Conservation (phyloP, 2,329 filamentous ascomycete genomes). For the Fusarium nurragi region DNA sequence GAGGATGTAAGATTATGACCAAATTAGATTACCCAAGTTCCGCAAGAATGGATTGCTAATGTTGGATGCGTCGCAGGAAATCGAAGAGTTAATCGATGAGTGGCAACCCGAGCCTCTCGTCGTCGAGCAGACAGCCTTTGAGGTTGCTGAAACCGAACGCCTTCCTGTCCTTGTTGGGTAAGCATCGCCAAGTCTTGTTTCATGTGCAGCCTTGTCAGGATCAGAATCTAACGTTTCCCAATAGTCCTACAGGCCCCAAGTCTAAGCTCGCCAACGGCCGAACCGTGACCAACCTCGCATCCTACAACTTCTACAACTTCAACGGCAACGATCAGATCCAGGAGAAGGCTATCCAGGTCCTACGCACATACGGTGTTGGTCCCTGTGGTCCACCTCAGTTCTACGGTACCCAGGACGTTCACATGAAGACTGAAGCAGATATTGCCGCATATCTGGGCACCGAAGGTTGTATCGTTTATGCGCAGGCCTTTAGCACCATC, state of each 20-base stretch:
- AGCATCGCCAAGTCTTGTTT: constrained; percentile 5
- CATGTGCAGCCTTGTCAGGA: not conserved
- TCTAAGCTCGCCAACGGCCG: constrained; percentile 88
- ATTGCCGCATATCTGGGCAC: constrained; percentile 90
- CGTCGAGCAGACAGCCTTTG: constrained; percentile 74
- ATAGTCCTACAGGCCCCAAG: constrained; percentile 81
- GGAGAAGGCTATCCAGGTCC: constrained; percentile 91
- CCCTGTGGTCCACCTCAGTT: constrained; percentile 97
- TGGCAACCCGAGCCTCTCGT: constrained; percentile 96
- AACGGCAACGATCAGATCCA: constrained; percentile 91
- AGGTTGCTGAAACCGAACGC: constrained; percentile 85
- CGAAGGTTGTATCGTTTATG: constrained; percentile 91
- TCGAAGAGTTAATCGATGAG: constrained; percentile 95
- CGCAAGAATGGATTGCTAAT: constrained; percentile 6
- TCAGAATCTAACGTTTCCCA: constrained; percentile 3
- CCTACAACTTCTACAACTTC: constrained; percentile 98
- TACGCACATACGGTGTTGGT: constrained; percentile 95
- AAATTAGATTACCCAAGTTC: not conserved
- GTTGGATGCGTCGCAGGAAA: constrained; percentile 67
- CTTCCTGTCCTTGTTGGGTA: constrained; percentile 90
- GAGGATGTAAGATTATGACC: constrained; percentile 66
- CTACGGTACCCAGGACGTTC: constrained; percentile 97
- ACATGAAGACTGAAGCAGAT: constrained; percentile 95
- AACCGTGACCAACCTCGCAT: constrained; percentile 91
- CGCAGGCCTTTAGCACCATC: constrained; percentile 95